Percentiles rank a stretch among this genome's conserved stretches.
Evolutionary conservation across 2,329 filamentous ascomycete genomes (phyloP).

Genomic region (Monosporascus sp.): DNA sequence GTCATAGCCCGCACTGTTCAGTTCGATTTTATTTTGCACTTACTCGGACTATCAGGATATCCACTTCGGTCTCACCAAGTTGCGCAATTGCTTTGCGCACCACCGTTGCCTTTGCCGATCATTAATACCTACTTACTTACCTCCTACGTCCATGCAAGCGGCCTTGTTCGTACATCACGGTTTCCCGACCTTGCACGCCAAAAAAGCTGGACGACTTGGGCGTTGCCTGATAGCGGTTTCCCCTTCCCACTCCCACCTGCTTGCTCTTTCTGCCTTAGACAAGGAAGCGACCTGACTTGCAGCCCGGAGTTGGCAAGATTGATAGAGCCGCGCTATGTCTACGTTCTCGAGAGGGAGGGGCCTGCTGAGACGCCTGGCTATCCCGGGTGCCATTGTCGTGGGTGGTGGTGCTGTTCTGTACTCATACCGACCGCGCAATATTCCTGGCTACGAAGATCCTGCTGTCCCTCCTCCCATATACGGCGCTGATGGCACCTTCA

Average conservation of each 20-base stretch:
- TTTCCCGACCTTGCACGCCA: too few relatives aligned
- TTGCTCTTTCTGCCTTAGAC: neutral
- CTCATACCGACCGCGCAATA: slow-evolving; percentile 63
- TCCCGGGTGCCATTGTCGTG: slow-evolving; percentile 37
- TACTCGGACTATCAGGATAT: neutral
- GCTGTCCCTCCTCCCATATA: slow-evolving; percentile 67
- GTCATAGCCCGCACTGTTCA: neutral
- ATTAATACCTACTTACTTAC: neutral
- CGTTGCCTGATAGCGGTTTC: neutral
- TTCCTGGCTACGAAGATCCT: slow-evolving; percentile 63
- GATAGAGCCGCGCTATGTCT: slow-evolving; percentile 17
- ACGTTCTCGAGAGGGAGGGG: slow-evolving; percentile 24
- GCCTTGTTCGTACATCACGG: too few relatives aligned
- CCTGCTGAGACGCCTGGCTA: slow-evolving; percentile 37
- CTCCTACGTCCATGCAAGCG: neutral
- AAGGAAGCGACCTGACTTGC: neutral
- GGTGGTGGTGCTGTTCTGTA: slow-evolving; percentile 43
- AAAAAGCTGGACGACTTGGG: neutral
- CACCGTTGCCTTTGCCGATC: neutral
- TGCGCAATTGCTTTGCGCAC: neutral
- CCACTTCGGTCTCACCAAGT: neutral
- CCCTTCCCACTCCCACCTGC: neutral
- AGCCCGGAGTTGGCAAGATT: too few relatives aligned
- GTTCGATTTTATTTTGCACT: neutral
- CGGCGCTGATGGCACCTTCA: slow-evolving; percentile 62